Base-by-base conservation (phyloP, 805 yeast genomes). In the Lipomyces spencermartinsiae region DNA sequence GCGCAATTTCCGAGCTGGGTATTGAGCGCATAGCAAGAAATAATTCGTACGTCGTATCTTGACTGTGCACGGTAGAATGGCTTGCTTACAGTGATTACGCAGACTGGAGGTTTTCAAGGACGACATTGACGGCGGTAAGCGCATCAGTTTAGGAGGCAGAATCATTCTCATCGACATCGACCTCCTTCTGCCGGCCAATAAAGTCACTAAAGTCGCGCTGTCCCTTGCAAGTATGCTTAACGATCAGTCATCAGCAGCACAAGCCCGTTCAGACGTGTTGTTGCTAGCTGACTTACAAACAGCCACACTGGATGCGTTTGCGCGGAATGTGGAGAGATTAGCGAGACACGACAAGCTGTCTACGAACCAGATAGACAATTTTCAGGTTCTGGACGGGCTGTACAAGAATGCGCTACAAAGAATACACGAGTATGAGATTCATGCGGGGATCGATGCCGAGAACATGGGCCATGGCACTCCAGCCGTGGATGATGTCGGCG, bases 91-190 rank as follows among this genome's bases (percentile, higher is more conserved):
- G 2, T 39, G 34, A 31, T 62, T 51, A 9, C 39, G 33, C 43
- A 74, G 75, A 8, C 77, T 80, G 22, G 82, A 80, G 63, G 76
- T 80, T 2, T 80, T 80, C 62, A 80, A 80, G 58, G 82, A 80
- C 46, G 63, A 59, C 51, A 66, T 66, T 4, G 70, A 71, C 8
- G 72, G 72, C 35, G 79, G 78, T n/a, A 77, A 74, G 39, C 72
- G 82, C 5, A 71, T 80, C 29, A 77, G 80, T 31, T 71, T 80
- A 3, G 79, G 81, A 2, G 82, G 82, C 2, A 73, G 80, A 12
- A 78, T 79, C 46, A 76, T 79, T 10, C 77, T 80, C 16, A 71
- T 80, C 0, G 83, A 80, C 64, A 68, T 76, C 56, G 78, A 76
- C 46, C 58, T 76, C 34, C 34, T 58, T n/a, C 61, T 64, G 1